Evolutionary conservation across 768 basidiomycete species (phyloP), one percentile per base, ranked within the genome.

Genomic region (Lactarius vividus): DNA sequence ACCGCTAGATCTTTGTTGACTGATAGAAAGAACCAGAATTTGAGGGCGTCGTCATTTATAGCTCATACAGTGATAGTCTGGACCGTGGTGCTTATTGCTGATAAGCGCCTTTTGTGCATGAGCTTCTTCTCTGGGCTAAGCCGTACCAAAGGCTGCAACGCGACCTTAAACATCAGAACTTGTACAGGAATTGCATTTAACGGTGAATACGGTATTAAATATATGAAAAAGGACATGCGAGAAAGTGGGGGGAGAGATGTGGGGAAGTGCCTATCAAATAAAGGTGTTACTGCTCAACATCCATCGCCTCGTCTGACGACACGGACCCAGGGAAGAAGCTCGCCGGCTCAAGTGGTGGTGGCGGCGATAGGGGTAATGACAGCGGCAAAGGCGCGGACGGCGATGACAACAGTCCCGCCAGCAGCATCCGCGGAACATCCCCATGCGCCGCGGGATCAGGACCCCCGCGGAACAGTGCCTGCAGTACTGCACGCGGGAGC

Each of bases 221-320:
- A 56, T 56, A 56, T n/a, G n/a, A 33, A 33, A n/a, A 29, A 33
- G 9, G 15, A 4, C 1, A 31, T 10, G n/a, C n/a, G 3, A 23
- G 7, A 23, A 13, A 1, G 46, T 23, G n/a, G n/a, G 46, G 4
- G 3, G 20, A 11, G 35, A 39, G 37, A 39, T 5, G 37, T 39
- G 37, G 44, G 20, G 20, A 23, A n/a, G n/a, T 5, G 16, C 40
- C 15, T 18, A 18, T 40, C 40, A 40, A 57, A 33, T 11, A 29
- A 52, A 9, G 26, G 18, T 37, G 35, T 57, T 35, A 55, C 31
- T 29, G 23, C 18, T 69, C 69, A 4, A 70, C 20, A 13, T 68
- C 63, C 69, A 70, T 70, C 0, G 61, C 63, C 49, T 68, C 69
- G 28, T 37, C 66, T 16, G 53, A 44, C 60, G 26, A 28, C 39